Evolutionary conservation across 495 filamentous ascomycete genomes (phyloP), one percentile per base, ranked within the genome.

Genomic region (Aspergillus baeticus): DNA sequence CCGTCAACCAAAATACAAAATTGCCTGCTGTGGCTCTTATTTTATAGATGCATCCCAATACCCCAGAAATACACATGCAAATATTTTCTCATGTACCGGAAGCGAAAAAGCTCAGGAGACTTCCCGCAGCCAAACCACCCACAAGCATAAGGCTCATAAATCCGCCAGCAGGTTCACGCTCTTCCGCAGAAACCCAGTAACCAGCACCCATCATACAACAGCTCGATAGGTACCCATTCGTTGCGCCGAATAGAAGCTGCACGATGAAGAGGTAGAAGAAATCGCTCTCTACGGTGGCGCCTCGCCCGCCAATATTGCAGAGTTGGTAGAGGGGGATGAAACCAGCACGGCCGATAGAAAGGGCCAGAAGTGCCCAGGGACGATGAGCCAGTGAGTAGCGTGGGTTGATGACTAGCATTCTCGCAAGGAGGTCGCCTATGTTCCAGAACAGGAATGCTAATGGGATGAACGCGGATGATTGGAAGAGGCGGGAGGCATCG

Each of bases 361-460:
- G 59, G 1, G 80, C 60, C 55, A 96, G 87, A 2, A 96, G 69
- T 4, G 82, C 45, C 2, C 68, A 63, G 10, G 93, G 91, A 10
- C 80, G 79, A 11, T 82, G 77, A 0, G 78, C 73, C 41, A 92
- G 74, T 11, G 81, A 81, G n/a, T 85, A 65, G 0, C 73, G 67
- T 6, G 88, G 84, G 10, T 88, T 68, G 7, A 86, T 77, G 13
- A 91, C 87, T 0, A 81, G 38, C n/a, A 94, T 74, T 2, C 95
- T 80, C 0, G 93, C 93, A 8, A 79, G 26, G 5, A 98, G 76
- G 66, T 99, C 94, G 34, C 94, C 94, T 6, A 85, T 62, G 62
- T 98, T 99, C 94, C 94, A 99, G 61, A 96, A 81, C 26, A 99
- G 82, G 72, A 98, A 96, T 8, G 80, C 89, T 3, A 97, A 77